Evolutionary conservation across 2,329 filamentous ascomycete species (phyloP), one percentile per base, ranked within the genome.

Genomic region (Rachicladosporium sp.): DNA sequence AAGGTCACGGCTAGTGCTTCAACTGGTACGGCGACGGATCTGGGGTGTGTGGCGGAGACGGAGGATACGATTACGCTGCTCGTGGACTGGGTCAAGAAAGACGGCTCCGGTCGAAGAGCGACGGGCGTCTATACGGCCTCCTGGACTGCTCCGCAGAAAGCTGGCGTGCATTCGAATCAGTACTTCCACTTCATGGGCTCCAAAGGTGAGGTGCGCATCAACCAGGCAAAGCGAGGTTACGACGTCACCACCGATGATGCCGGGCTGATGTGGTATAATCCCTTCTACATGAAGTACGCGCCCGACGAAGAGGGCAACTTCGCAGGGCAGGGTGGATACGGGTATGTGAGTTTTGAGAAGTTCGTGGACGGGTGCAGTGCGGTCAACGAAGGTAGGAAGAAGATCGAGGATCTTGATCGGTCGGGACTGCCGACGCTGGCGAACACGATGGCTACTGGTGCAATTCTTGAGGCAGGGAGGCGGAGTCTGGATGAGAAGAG

Each of bases 231-330:
- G 71, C 76, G 88, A 40, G 88, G 88, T 35, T 95, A 95, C 65
- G 87, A 95, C 55, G 82, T 95, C 8, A 86, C 88, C n/a, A 82
- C 87, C 48, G 88, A 95, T 58, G 72, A 75, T 33, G 57, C 62
- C 35, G 73, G 73, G 8, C 63, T 94, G 45, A 73, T 80, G 57
- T 94, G 87, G 85, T 82, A 84, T 61, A 95, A 95, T 62, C 88
- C 88, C 4, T 52, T 52, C 33, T 52, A 54, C 30, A 54, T 53
- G 51, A 50, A 49, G 32, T 94, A 94, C 55, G 84, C 87, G 9
- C 87, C 88, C 12, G 87, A 94, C 55, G 88, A 94, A 66, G 84
- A 93, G 61, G 89, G 88, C 40, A 93, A 95, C 65, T 95, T 95
- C 61, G 79, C 77, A 40, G 88, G 88, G 29, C 88, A 94, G 66